Evolutionary conservation across 2,329 filamentous ascomycete genomes (phyloP), one percentile per base, ranked within the genome.

Genomic region (Fusarium brachygibbosum): DNA sequence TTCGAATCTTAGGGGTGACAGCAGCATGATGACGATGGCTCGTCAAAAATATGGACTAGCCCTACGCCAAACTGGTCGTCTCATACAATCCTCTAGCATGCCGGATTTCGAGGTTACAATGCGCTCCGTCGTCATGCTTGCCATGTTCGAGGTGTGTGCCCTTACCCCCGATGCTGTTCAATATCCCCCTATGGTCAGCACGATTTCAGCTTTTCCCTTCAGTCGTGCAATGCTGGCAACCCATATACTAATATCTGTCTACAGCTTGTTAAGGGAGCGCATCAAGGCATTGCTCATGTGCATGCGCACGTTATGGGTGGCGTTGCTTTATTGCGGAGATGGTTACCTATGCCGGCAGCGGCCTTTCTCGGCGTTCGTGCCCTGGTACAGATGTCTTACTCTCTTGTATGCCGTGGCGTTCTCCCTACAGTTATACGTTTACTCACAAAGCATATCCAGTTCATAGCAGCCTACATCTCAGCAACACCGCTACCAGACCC

Each of bases 281-380:
- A 81, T 35, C 75, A 82, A 54, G 81, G 83, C 25, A 81, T 85
- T 21, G 78, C 82, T 17, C 82, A 83, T 21, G 88, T 87, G 66
- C 84, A 83, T 53, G 84, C 84, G 8, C 88, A 91, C 74, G 83
- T 90, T 45, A 81, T 85, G 70, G 88, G 88, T 2, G 88, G 87
- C 3, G 82, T 86, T 44, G 87, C 88, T 13, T 76, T 91, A n/a
- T 78, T 90, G 19, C 83, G 83, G 58, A 81, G 78, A 44, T 81
- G 82, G 58, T 72, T 83, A 7, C 83, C 83, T 3, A 73, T 81
- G 35, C 75, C 77, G 4, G 68, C 78, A 11, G 72, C 76, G 0
- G 77, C 80, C 1, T 76, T 81, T 23, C 80, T 82, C 48, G 84
- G 85, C 6, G 80, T 87, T 63, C 81, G 84, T 34, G 82, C 84